These are phyloP conservation scores for Saprolegnia diclina DNA, from an alignment of 352 stramenopile genomes.

Conservation along the genomic window DNA sequence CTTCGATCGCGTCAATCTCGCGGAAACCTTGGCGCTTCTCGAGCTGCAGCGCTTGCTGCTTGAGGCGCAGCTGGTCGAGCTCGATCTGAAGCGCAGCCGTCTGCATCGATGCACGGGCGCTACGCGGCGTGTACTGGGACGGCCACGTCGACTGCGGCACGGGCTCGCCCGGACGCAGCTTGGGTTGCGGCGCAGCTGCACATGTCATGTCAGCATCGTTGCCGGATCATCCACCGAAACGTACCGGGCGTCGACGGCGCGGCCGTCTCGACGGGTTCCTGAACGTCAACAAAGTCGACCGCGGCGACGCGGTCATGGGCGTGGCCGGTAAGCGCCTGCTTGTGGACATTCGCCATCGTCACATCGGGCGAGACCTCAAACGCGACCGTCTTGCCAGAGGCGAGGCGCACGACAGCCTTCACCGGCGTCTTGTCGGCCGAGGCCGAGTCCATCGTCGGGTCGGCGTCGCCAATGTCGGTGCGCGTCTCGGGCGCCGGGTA, in stretches of 20 bases:
- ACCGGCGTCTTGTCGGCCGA: slow-evolving; percentile 25
- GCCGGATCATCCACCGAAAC: slow-evolving; percentile 23
- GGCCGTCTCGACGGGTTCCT: slow-evolving; percentile 31
- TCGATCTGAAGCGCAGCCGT: slow-evolving; percentile 9
- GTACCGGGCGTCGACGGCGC: slow-evolving; percentile 26
- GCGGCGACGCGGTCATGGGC: slow-evolving; percentile 49
- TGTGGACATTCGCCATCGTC: slow-evolving; percentile 61
- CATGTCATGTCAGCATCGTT: slow-evolving; percentile 46
- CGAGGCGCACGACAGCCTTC: slow-evolving; percentile 52
- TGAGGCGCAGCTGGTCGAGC: slow-evolving; percentile 35
- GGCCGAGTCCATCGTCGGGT: background rate
- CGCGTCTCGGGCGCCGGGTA: slow-evolving; percentile 44
- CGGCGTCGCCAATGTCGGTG: slow-evolving; percentile 55
- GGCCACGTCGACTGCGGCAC: slow-evolving; percentile 13
- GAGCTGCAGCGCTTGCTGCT: slow-evolving; percentile 55
- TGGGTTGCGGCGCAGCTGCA: slow-evolving; percentile 12
- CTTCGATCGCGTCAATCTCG: slow-evolving; percentile 74
- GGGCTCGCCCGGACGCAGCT: slow-evolving; percentile 29
- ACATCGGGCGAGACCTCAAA: slow-evolving; percentile 52
- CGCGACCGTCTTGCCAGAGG: slow-evolving; percentile 43
- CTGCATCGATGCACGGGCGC: background rate
- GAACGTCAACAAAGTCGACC: slow-evolving; percentile 62
- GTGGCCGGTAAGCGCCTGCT: slow-evolving; percentile 45
- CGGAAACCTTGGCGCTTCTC: slow-evolving; percentile 49
- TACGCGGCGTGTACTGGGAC: slow-evolving; percentile 18